A percentile compares a stretch with the other conserved stretches of the same genome.
These are phyloP conservation scores for Cladosporium sp. DNA, from an alignment of 2,329 filamentous ascomycete species.

Conservation along the genomic window DNA sequence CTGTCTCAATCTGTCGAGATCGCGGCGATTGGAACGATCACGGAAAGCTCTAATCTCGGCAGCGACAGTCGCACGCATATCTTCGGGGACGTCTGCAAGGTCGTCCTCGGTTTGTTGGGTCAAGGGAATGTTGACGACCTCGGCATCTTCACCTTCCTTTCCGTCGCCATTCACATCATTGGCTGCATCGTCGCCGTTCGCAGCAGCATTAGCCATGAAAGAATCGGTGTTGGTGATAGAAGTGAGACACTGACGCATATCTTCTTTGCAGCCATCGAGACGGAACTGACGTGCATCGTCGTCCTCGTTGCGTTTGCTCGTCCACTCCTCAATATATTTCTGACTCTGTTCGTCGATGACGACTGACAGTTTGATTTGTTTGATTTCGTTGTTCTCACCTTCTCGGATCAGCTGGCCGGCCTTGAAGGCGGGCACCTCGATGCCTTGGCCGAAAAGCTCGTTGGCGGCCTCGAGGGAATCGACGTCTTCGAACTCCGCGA, in stretches of 20 bases:
- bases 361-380: constrained; percentile 37
- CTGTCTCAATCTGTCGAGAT: constrained; percentile 77
- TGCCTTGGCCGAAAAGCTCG: constrained; percentile 76
- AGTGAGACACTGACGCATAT: constrained; percentile 64
- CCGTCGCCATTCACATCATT: constrained; percentile 45
- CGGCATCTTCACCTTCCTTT: constrained; percentile 60
- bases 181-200: constrained; percentile 31
- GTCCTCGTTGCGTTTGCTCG: constrained; percentile 59
- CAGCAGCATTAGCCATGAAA: constrained; percentile 26
- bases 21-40: constrained; percentile 81
- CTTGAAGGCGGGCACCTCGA: constrained; percentile 73
- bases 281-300: constrained; percentile 60
- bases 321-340: constrained; percentile 81
- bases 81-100: constrained; percentile 87
- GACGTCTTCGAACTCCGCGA: constrained; percentile 90
- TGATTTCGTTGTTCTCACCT: constrained; percentile 37
- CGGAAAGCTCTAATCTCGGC: constrained; percentile 92
- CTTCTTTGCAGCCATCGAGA: constrained; percentile 64
- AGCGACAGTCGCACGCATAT: constrained; percentile 93
- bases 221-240: constrained; percentile 65
- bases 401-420: constrained; percentile 38
- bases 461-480: constrained; percentile 82
- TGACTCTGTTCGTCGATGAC: constrained; percentile 77
- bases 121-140: constrained; percentile 85
- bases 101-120: constrained; percentile 74